Evolutionary conservation across 2,329 filamentous ascomycete genomes (phyloP), one percentile per base, ranked within the genome.

Genomic region (Trichophyton equinum): DNA sequence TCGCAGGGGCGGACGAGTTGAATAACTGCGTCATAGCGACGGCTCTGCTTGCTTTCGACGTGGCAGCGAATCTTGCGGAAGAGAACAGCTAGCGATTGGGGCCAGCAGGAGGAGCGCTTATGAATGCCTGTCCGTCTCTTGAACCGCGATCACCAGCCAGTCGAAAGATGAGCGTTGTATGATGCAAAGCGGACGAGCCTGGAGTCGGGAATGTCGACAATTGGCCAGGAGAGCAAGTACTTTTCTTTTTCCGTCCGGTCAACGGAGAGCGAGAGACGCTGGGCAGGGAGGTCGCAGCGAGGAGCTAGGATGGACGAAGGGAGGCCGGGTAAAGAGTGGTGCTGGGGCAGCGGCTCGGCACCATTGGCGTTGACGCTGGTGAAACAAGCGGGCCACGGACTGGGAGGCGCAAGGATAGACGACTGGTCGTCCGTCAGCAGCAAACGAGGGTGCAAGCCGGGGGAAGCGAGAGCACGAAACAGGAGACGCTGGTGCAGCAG

Each of bases 1-100:
- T 67, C 63, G 74, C 70, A 64, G 74, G 68, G 60, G 64, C 70
- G 58, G 65, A 74, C 61, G 62, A 67, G 63, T 71, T 71, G 65
- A 76, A 75, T 59, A 77, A 69, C 66, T 77, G 74, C 62, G 75
- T 77, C 75, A 76, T 77, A 46, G 60, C 60, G 51, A 60, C 58
- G 22, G 9, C 27, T n/a, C 25, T 55, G n/a, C 51, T 18, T 38
- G 33, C 33, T 38, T 38, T 27, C 33, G 51, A 20, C 27, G 61
- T 46, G 60, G 62, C 58, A 40, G 53, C 42, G 4, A 57, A 27
- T 18, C 20, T 6, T 13, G 33, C 33, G 33, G 33, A 38, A 11
- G 38, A 57, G 27, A 38, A 27, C 13, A 61, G 30, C 27, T 25
- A 27, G 8, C 30, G 51, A 55, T 18, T 36, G 51, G 33, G 22